A percentile compares a stretch with the other conserved stretches of the same genome.
phyloP scores from a whole-genome alignment of 176 grass and related monocot species.

The Canna indica region DNA sequence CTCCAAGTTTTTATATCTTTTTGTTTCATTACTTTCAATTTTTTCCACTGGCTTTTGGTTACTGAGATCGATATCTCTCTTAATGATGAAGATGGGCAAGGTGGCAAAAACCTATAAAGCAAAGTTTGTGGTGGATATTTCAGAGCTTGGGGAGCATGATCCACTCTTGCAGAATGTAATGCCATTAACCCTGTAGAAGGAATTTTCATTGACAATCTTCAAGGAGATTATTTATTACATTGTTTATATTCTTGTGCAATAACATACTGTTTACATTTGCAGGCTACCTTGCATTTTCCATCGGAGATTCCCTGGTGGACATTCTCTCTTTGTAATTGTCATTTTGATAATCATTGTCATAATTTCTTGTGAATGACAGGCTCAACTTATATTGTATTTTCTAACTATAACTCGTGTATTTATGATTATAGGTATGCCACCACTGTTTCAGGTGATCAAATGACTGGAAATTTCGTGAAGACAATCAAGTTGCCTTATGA shows the following conservation, averaged over 20 bases:
- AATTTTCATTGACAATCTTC: not conserved
- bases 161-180: slow-evolving; percentile 64
- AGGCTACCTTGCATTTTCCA: slow-evolving; percentile 60
- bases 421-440: slow-evolving; percentile 59
- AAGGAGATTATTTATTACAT: not conserved
- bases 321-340: slow-evolving; percentile 10
- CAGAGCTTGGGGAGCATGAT: slow-evolving; percentile 37
- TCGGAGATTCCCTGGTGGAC: slow-evolving; percentile 58
- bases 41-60: not conserved
- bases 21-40: not conserved
- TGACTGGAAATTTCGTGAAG: slow-evolving; percentile 49
- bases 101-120: slow-evolving; percentile 42
- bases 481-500: slow-evolving; percentile 52
- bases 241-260: not conserved
- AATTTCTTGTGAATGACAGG: not conserved
- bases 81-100: slow-evolving; percentile 51
- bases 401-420: not conserved
- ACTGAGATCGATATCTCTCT: slow-evolving; percentile 4
- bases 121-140: slow-evolving; percentile 60
- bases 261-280: not conserved
- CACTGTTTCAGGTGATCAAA: slow-evolving; percentile 30
- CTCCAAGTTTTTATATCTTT: not conserved
- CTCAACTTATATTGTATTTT: not conserved
- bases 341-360: not conserved
- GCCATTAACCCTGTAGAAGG: not conserved